A percentile compares a stretch with the other conserved stretches of the same genome.
phyloP scores from a whole-genome alignment of 192 early-diverging fungal genomes.

The Entomortierella lignicola region DNA sequence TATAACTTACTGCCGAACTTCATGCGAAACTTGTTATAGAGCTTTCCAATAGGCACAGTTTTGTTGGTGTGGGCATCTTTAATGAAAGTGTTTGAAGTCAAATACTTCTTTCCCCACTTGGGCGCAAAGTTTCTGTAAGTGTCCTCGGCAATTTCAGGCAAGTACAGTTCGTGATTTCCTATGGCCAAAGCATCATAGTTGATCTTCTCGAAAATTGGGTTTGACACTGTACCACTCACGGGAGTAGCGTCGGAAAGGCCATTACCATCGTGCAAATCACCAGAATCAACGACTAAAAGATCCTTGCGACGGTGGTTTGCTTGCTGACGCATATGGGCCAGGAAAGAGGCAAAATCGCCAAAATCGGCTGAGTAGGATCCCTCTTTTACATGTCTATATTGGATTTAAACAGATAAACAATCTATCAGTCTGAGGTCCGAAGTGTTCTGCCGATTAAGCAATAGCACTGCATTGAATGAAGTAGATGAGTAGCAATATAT shows the following conservation, averaged over 20 bases:
- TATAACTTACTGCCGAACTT: constrained; percentile 33
- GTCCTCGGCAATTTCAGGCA: constrained; percentile 30
- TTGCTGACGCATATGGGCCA: constrained; percentile 60
- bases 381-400: constrained; percentile 45
- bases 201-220: constrained; percentile 54
- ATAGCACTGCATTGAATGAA: no score
- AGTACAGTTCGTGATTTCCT: constrained; percentile 47
- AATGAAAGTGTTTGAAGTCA: constrained; percentile 51
- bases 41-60: constrained; percentile 57
- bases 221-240: constrained; percentile 41
- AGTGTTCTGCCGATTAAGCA: background rate
- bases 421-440: background rate
- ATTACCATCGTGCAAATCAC: constrained; percentile 55
- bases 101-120: constrained; percentile 43
- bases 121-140: constrained; percentile 48
- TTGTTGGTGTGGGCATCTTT: constrained; percentile 51
- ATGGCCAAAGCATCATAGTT: constrained; percentile 34
- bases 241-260: constrained; percentile 54
- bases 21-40: constrained; percentile 55
- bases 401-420: background rate
- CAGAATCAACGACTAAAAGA: constrained; percentile 66
- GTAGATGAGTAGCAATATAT: background rate
- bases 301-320: constrained; percentile 58
- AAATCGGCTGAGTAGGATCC: constrained; percentile 59
- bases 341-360: constrained; percentile 66